phyloP scores from a whole-genome alignment of 257 asterid genomes.

The Mitragyna speciosa region DNA sequence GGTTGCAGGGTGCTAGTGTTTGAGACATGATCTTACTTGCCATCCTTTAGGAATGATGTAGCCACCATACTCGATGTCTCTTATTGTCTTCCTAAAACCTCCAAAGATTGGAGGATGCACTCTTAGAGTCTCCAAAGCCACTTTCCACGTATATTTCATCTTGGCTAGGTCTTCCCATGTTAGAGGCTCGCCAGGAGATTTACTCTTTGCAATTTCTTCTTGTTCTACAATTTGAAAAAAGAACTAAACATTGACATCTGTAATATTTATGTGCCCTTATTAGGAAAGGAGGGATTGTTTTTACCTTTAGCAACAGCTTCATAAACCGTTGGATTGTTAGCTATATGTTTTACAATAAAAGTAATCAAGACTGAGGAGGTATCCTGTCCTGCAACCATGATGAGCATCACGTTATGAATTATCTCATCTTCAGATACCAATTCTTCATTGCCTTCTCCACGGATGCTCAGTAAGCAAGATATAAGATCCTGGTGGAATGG shows the following conservation, averaged over 20 bases:
- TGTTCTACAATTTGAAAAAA: slow-evolving; percentile 36
- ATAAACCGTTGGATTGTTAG: slow-evolving; percentile 39
- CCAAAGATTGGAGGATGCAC: slow-evolving; percentile 60
- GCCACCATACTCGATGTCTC: slow-evolving; percentile 58
- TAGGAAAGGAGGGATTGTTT: too few species aligned
- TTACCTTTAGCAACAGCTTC: slow-evolving; percentile 59
- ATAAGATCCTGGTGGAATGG: slow-evolving; percentile 59
- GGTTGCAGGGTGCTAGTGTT: too few species aligned
- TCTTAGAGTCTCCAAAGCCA: slow-evolving; percentile 67
- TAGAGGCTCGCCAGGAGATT: slow-evolving; percentile 36
- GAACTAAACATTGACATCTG: too few species aligned
- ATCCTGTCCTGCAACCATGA: slow-evolving; percentile 74
- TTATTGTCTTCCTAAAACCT: slow-evolving; percentile 55
- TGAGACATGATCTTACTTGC: slow-evolving; percentile 50
- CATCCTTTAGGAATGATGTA: slow-evolving; percentile 75
- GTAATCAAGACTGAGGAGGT: slow-evolving; percentile 66
- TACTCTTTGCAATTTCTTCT: slow-evolving; percentile 52
- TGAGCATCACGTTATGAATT: slow-evolving; percentile 55
- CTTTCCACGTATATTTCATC: slow-evolving; percentile 80
- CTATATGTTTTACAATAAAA: slow-evolving; percentile 48
- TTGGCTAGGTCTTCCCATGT: slow-evolving; percentile 74
- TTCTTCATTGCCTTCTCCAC: slow-evolving; percentile 35
- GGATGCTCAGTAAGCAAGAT: slow-evolving; percentile 60
- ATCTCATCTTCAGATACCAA: slow-evolving; percentile 58
- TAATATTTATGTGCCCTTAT: too few species aligned